Percentiles rank a stretch among this genome's conserved stretches.
phyloP scores from a whole-genome alignment of 441 rosid species.

The Erodium chrysanthum region DNA sequence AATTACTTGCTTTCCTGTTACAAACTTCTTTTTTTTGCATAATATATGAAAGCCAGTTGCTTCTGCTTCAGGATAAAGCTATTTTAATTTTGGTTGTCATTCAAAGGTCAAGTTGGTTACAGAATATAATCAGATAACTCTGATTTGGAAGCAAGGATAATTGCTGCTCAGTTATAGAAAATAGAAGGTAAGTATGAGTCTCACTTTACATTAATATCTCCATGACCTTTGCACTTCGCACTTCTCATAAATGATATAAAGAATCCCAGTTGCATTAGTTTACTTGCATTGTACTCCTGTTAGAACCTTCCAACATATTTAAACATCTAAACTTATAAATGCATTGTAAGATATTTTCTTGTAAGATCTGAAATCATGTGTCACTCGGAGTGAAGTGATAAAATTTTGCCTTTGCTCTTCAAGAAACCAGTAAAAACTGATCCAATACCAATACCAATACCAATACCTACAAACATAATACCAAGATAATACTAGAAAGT shows the following conservation, averaged over 20 bases:
- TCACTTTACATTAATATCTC: neutral
- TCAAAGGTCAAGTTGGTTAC: slow-evolving; percentile 5
- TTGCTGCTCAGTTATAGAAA: neutral
- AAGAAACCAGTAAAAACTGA: neutral
- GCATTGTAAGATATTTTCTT: neutral
- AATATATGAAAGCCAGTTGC: neutral
- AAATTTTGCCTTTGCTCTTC: neutral
- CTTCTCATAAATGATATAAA: neutral
- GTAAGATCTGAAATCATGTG: neutral
- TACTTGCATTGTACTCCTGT: neutral
- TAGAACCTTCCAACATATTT: neutral
- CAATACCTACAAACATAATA: neutral
- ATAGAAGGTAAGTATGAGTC: slow-evolving; percentile 8
- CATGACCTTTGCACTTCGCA: neutral
- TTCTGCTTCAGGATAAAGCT: neutral
- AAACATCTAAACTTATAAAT: neutral
- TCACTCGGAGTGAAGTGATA: neutral
- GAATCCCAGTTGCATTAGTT: slow-evolving; percentile 5
- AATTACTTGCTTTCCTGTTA: neutral
- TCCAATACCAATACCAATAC: neutral
- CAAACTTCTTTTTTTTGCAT: neutral
- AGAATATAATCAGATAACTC: neutral
- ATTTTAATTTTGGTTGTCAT: neutral
- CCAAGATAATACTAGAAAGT: neutral
- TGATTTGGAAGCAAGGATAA: neutral